Percentiles rank a stretch among this genome's conserved stretches.
These are phyloP conservation scores for Candida silvatica DNA, from an alignment of 805 yeast species.

Conservation along the genomic window DNA sequence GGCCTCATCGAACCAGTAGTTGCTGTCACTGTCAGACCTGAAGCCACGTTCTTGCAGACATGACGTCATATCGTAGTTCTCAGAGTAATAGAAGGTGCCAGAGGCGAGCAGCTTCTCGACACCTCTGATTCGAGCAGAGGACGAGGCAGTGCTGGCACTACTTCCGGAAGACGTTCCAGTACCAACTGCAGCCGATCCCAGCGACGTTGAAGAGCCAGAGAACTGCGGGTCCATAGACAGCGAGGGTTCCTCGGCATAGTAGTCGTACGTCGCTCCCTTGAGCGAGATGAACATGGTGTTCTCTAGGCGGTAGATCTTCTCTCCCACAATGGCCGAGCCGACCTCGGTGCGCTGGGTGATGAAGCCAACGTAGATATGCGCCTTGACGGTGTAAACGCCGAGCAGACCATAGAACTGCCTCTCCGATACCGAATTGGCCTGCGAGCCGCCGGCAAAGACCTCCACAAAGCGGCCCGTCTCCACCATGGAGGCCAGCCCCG, in stretches of 20 bases:
- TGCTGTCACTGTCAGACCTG: not conserved
- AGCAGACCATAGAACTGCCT: slow-evolving; percentile 39
- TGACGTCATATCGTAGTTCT: slow-evolving; percentile 36
- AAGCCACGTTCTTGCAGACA: slow-evolving; percentile 37
- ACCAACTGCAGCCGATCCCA: too few species aligned
- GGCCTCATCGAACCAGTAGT: slow-evolving; percentile 1
- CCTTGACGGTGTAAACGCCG: slow-evolving; percentile 51
- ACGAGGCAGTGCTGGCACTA: slow-evolving; percentile 2
- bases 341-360: slow-evolving; percentile 46
- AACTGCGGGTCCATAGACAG: not conserved
- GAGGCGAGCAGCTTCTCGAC: slow-evolving; percentile 34
- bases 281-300: slow-evolving; percentile 61
- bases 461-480: not conserved
- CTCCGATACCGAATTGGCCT: not conserved
- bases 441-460: not conserved
- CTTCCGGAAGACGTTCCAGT: too few species aligned
- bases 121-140: slow-evolving; percentile 12
- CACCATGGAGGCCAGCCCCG: not conserved
- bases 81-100: slow-evolving; percentile 42
- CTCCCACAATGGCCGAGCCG: slow-evolving; percentile 45
- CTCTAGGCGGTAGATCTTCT: slow-evolving; percentile 40
- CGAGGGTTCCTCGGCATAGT: slow-evolving; percentile 1
- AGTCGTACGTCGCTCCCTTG: slow-evolving; percentile 30
- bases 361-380: slow-evolving; percentile 47
- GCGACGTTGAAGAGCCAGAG: too few species aligned